phyloP scores from a whole-genome alignment of 352 stramenopile species.

The Phytophthora tentaculata region DNA sequence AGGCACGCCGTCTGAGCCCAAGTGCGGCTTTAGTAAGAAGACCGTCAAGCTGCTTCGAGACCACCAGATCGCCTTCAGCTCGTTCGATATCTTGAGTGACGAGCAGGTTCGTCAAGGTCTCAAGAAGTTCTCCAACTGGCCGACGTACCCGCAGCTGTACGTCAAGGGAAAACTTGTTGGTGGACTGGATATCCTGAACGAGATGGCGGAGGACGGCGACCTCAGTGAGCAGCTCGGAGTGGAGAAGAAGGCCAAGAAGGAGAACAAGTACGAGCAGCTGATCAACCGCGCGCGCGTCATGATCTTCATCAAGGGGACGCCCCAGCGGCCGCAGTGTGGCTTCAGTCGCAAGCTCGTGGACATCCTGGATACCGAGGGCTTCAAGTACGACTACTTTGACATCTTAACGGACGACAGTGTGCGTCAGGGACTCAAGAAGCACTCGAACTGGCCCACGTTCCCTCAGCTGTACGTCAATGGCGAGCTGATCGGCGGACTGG shows the following conservation, averaged over 20 bases:
- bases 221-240: constrained; percentile 91
- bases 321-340: constrained; percentile 93
- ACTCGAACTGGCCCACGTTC: constrained; percentile 98
- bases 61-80: constrained; percentile 92
- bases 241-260: constrained; percentile 85
- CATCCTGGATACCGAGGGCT: constrained; percentile 90
- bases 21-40: constrained; percentile 96
- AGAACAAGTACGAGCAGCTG: constrained; percentile 90
- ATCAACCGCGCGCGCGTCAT: constrained; percentile 93
- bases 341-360: constrained; percentile 96
- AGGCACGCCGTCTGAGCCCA: constrained; percentile 87
- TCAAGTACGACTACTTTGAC: constrained; percentile 97
- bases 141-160: constrained; percentile 98
- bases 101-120: constrained; percentile 95
- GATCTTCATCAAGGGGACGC: constrained; percentile 99
- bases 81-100: constrained; percentile 96
- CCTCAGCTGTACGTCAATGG: constrained; percentile 98
- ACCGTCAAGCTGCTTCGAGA: constrained; percentile 91
- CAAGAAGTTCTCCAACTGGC: constrained; percentile 97
- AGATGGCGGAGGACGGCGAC: constrained; percentile 92
- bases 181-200: constrained; percentile 95
- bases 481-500: constrained; percentile 97
- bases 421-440: constrained; percentile 97
- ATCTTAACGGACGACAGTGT: constrained; percentile 97
- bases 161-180: constrained; percentile 94